Percentiles rank a stretch among this genome's conserved stretches.
phyloP scores from a whole-genome alignment of 2,329 filamentous ascomycete species.

The Ophiognomonia clavigignenti-juglandacearum region DNA sequence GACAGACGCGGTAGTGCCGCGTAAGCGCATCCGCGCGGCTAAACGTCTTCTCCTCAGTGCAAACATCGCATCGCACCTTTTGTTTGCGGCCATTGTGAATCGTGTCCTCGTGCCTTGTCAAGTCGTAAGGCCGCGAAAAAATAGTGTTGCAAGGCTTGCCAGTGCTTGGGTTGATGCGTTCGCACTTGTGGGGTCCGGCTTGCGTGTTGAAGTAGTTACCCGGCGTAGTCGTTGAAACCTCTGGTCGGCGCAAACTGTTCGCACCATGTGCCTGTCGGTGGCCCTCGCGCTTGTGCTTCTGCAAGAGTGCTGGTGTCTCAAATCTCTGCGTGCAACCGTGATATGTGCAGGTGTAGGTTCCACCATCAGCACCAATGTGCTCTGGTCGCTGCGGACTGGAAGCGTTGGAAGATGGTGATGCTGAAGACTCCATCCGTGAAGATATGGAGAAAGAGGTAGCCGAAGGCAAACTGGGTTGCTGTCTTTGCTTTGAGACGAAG shows the following conservation, averaged over 20 bases:
- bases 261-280: constrained; percentile 69
- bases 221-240: constrained; percentile 25
- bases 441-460: constrained; percentile 24
- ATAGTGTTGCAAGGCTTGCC: constrained; percentile 92
- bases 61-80: constrained; percentile 89
- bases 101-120: constrained; percentile 90
- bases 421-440: constrained; percentile 38
- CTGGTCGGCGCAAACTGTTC: constrained; percentile 29
- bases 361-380: constrained; percentile 67
- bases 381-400: constrained; percentile 46
- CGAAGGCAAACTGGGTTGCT: constrained; percentile 33
- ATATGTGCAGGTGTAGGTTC: constrained; percentile 95
- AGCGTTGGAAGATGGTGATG: constrained; percentile 25
- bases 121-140: constrained; percentile 92
- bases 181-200: constrained; percentile 88
- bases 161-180: constrained; percentile 89
- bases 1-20: constrained; percentile 88
- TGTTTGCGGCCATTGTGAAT: constrained; percentile 94
- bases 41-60: constrained; percentile 95
- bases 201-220: constrained; percentile 71
- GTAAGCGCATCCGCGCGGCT: constrained; percentile 92
- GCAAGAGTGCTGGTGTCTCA: constrained; percentile 77
- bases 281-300: constrained; percentile 93
- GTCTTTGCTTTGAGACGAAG: constrained; percentile 36
- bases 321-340: constrained; percentile 87